Base-by-base conservation (phyloP, 2,329 filamentous ascomycete genomes). In the Aspergillus melleus region DNA sequence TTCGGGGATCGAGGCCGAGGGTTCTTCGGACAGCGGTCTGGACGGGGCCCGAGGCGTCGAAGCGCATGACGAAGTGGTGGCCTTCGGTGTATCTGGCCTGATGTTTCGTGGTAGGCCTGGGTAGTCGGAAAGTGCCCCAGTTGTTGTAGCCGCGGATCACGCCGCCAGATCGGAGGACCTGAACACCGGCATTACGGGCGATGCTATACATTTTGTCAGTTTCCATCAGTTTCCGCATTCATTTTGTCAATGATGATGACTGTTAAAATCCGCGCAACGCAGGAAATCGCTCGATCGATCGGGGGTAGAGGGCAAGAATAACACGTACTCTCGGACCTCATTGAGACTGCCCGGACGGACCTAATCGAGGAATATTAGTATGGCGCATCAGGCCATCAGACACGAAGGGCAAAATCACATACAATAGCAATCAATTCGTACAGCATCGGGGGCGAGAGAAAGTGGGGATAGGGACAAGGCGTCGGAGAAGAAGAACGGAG, bases 361-460 rank as follows among this genome's bases (percentile, higher is more conserved):
- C 95, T 98, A 74, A 58, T 53, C 55, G 54, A 58, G 51, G 61
- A 65, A 54, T 67, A 56, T 67, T 32, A 60, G 50, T 32, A 49
- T 26, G 14, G 30, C 24, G 14, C 36, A 50, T 9, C 54, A 53
- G 44, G 2, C n/a, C 54, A 10, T 19, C 20, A 44, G 39, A 24
- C 22, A 20, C 42, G 12, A 14, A 9, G 52, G n/a, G 5, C 55
- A 81, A 8, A 52, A n/a, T 9, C 55, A 81, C 89, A 72, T 81
- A 97, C 95, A 80, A 97, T 89, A 77, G 91, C 95, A 78, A 99
- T 95, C 73, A 98, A 83, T 82, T 99, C 95, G 84, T 99, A 99
- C 80, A 99, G 83, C 95, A 99, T 97, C 66, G 76, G 70, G 64
- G 65, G 62, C 64, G 66, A 12, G 44, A 49, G 50, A 22, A 49